Evolutionary conservation across 1,139 yeast species (phyloP), one percentile per base, ranked within the genome.

Genomic region (Candida sanyaensis): DNA sequence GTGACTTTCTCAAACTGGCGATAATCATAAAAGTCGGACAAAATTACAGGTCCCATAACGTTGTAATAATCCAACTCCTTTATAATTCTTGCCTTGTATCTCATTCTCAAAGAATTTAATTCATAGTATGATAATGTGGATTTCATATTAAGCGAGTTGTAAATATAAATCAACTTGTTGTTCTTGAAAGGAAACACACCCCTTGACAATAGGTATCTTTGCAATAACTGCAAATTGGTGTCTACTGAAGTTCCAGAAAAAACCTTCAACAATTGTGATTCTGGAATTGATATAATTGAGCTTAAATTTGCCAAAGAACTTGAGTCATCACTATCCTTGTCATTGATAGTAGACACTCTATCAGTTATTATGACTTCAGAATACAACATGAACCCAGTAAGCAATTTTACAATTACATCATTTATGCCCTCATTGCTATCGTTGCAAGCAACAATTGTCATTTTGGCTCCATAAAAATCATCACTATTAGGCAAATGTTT

Each of bases 21-120:
- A 57, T 83, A 84, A 55, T 87, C 95, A 55, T 71, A 85, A 41
- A 78, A 68, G 58, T 86, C 88, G 1, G 85, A 80, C 37, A 75
- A 69, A 7, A 85, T 56, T 0, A 86, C 54, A 0, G 91, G 84
- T 0, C 92, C 92, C 45, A 81, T 59, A 1, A 81, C 64, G 24
- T 77, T 74, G 33, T 63, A 64, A 42, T 73, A 65, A 31, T 77
- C 77, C 17, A 75, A 66, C 57, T 87, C 93, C 17, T 69, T 63
- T 0, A 86, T 69, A 0, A 84, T 66, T 50, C 89, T 69, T 1
- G 81, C 57, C 1, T 81, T 80, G 9, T 78, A 61, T 2, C 71
- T 44, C 0, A 84, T 70, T 49, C 86, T 73, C 12, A 81, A 52
- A 3, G 61, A 53, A 48, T 81, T 84, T 45, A 77, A 57, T 17